Evolutionary conservation across 129 eudicot species (phyloP).

Genomic region (Erigeron canadensis): DNA sequence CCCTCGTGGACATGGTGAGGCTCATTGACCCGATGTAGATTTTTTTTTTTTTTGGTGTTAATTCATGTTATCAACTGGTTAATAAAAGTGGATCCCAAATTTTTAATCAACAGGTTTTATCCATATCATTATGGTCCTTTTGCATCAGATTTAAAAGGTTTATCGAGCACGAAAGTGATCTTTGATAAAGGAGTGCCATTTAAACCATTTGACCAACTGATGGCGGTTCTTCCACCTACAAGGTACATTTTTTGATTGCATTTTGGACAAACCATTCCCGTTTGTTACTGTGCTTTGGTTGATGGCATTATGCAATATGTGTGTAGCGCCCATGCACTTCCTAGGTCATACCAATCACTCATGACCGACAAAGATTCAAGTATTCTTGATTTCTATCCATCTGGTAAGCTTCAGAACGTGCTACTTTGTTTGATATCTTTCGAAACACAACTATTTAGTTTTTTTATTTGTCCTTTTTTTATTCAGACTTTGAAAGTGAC

Average conservation of each 20-base stretch:
- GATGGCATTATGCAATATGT: not conserved
- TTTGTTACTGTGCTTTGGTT: not conserved
- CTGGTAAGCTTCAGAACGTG: slow-evolving; percentile 27
- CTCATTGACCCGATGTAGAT: not conserved
- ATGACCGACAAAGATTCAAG: slow-evolving; percentile 47
- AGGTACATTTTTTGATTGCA: slow-evolving; percentile 33
- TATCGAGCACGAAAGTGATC: slow-evolving; percentile 33
- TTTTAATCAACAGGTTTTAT: slow-evolving; percentile 39
- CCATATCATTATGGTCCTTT: slow-evolving; percentile 66
- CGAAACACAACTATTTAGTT: not conserved
- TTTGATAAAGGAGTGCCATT: slow-evolving; percentile 57
- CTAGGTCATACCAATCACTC: slow-evolving; percentile 36
- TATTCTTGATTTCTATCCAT: slow-evolving; percentile 47
- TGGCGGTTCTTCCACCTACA: slow-evolving; percentile 67
- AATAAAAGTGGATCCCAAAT: not conserved
- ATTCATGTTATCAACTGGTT: not conserved
- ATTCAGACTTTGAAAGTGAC: slow-evolving; percentile 49
- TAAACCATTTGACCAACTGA: slow-evolving; percentile 65
- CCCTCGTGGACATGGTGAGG: slow-evolving; percentile 77
- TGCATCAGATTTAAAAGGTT: slow-evolving; percentile 69
- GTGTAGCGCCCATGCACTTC: slow-evolving; percentile 65
- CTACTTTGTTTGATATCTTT: not conserved
- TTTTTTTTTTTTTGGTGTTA: not conserved
- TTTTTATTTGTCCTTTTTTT: not conserved
- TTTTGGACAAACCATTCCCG: not conserved